Evolutionary conservation across 441 rosid species (phyloP).

Genomic region (Euphorbia celastroides): DNA sequence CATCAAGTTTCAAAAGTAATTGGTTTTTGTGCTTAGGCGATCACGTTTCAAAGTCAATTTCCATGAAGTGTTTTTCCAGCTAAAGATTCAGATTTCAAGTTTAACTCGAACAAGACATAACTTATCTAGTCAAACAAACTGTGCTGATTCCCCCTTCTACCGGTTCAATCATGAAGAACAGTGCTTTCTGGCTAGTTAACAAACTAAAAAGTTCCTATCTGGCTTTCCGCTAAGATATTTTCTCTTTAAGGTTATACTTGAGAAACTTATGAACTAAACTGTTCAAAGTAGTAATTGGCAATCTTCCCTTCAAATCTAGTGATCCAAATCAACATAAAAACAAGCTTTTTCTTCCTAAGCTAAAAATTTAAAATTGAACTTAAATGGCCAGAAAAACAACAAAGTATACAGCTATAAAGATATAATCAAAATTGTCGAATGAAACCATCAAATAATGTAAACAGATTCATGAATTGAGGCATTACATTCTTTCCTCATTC

Average conservation of each 20-base stretch:
- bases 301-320: not conserved
- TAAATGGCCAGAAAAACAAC: not conserved
- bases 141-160: no score
- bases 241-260: not conserved
- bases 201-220: not conserved
- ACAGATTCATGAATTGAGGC: no score
- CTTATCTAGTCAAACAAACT: not conserved
- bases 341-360: not conserved
- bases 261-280: not conserved
- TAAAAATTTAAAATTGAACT: not conserved
- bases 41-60: slow-evolving; percentile 1
- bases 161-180: not conserved
- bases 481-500: not conserved
- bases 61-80: not conserved
- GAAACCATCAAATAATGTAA: not conserved
- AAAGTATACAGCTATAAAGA: not conserved
- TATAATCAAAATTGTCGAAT: not conserved
- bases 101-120: not conserved
- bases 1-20: not conserved
- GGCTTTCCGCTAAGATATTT: not conserved
- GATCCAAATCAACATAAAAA: not conserved
- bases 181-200: not conserved
- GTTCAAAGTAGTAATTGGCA: not conserved
- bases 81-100: not conserved
- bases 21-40: not conserved